Conservation (phyloP, 768 basidiomycete species). For the Kwoniella newhampshirensis region DNA sequence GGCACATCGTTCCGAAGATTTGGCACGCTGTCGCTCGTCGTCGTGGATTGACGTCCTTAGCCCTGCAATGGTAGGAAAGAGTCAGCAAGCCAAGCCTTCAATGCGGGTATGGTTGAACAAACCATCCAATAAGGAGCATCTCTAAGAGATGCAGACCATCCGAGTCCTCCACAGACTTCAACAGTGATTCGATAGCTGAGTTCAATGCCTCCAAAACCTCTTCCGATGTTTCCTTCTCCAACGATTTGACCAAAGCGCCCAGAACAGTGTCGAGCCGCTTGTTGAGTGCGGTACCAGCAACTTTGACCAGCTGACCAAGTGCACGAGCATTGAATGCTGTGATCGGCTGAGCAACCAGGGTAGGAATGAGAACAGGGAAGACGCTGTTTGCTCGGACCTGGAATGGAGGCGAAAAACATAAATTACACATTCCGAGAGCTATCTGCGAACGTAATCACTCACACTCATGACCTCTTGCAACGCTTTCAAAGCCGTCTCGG, state of each 20-base stretch:
- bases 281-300: slow-evolving; percentile 87
- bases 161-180: slow-evolving; percentile 74
- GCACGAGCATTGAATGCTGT: slow-evolving; percentile 93
- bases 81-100: neutral
- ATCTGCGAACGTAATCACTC: no score
- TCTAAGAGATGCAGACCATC: slow-evolving; percentile 89
- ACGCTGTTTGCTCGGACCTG: slow-evolving; percentile 91
- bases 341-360: slow-evolving; percentile 84
- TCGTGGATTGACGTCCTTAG: slow-evolving; percentile 68
- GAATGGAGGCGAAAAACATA: slow-evolving; percentile 3
- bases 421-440: neutral
- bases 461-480: slow-evolving; percentile 92
- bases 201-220: slow-evolving; percentile 70
- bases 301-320: slow-evolving; percentile 82
- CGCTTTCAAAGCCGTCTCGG: slow-evolving; percentile 93
- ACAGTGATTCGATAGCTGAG: slow-evolving; percentile 70
- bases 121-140: slow-evolving; percentile 87
- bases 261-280: slow-evolving; percentile 76
- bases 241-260: slow-evolving; percentile 71
- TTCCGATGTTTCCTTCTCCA: slow-evolving; percentile 65
- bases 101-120: slow-evolving; percentile 38
- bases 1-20: slow-evolving; percentile 78
- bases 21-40: slow-evolving; percentile 77
- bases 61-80: slow-evolving; percentile 58
- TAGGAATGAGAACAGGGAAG: slow-evolving; percentile 95